Base-by-base conservation (phyloP, 2,329 filamentous ascomycete genomes). In the Aspergillus sp. region DNA sequence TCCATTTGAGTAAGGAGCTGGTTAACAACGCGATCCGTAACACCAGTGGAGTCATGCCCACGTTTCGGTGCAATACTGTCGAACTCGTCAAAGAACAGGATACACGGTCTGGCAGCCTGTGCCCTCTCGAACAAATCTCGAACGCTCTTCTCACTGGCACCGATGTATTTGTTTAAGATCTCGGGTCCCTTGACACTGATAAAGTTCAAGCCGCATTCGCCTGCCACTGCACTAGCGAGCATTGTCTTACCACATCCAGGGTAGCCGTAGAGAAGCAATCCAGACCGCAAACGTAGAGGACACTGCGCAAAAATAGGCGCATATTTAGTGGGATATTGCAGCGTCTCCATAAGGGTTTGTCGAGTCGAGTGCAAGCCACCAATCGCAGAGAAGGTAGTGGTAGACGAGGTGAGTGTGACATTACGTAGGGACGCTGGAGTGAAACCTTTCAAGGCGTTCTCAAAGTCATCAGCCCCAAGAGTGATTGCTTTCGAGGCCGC, bases 1-100 rank as follows among this genome's bases (percentile, higher is more conserved):
- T 98, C 93, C 93, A 98, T 98, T 68, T 97, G 91, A 0, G 94
- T 98, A 9, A 98, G 79, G 49, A 98, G 82, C 74, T 98, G 94
- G 66, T 98, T 98, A 58, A 98, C 93, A 0, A 98, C 94, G 33
- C 94, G 83, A 68, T 98, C 94, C 0, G 93, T 98, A n/a, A 98
- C 94, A 55, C 94, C 93, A 0, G 93, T 98, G 1, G 86, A 93
- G 66, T 98, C 94, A 64, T 98, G 93, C 0, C 93, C 93, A 71
- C 93, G 82, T 70, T 97, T 98, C 2, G 93, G 93, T 0, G 94
- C 94, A 54, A 98, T 97, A 35, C 88, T 90, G 71, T 98, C 93
- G 63, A 98, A 98, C 67, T 98, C 93, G 63, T 98, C 93, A 63
- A 98, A 98, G 77, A 98, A 98, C 7, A 98, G 76, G 4, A 98